Percentiles rank a stretch among this genome's conserved stretches.
These are phyloP conservation scores for Arabidopsis hybrid DNA, from an alignment of 441 rosid genomes.

Conservation along the genomic window DNA sequence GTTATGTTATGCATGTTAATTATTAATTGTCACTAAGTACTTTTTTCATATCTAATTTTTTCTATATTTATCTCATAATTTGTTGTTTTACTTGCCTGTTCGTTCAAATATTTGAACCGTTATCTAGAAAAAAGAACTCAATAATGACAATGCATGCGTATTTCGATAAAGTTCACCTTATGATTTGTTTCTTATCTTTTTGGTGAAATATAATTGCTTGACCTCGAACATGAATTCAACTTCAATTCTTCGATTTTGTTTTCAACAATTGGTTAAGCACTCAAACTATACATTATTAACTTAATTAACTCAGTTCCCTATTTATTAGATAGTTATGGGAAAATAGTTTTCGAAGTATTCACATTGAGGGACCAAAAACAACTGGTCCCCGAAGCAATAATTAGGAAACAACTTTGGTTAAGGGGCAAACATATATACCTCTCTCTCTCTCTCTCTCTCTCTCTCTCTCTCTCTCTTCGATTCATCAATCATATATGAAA, in stretches of 20 bases:
- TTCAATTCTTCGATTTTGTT: no score
- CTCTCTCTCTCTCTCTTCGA: background rate
- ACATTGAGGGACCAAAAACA: slow-evolving; percentile 32
- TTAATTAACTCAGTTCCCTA: background rate
- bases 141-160: no score
- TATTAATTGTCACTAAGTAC: background rate
- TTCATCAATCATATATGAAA: slow-evolving; percentile 7
- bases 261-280: background rate
- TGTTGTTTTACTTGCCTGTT: background rate
- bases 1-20: background rate
- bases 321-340: slow-evolving; percentile 26
- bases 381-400: slow-evolving; percentile 44
- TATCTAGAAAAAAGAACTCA: background rate
- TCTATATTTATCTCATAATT: background rate
- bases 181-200: no score
- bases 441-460: background rate
- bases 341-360: slow-evolving; percentile 23
- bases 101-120: background rate
- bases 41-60: background rate
- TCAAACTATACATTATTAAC: slow-evolving; percentile 13
- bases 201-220: no score
- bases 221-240: no score
- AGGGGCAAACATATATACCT: slow-evolving; percentile 47
- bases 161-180: no score
- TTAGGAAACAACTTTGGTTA: slow-evolving; percentile 44